These are phyloP conservation scores for Isochrysis galbana DNA, from an alignment of 78 protist genomes.

Conservation along the genomic window DNA sequence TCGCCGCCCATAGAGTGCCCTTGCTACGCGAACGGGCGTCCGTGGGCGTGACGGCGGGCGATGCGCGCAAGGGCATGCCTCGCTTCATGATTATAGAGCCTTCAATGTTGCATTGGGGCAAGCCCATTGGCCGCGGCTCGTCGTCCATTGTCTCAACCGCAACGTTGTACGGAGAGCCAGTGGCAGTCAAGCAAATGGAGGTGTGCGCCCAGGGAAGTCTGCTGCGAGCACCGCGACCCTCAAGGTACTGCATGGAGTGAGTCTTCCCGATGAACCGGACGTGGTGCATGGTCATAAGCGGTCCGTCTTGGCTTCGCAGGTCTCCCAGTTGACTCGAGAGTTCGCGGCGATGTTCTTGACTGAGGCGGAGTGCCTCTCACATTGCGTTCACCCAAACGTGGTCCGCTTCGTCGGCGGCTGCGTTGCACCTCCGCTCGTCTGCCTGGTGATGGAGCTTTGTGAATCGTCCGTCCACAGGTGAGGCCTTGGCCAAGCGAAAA, in stretches of 20 bases:
- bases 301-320: neutral
- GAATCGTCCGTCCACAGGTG: neutral
- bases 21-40: neutral
- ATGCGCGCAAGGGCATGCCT: neutral
- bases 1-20: neutral
- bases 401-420: constrained; percentile 19
- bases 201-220: neutral
- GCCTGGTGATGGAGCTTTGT: constrained; percentile 16
- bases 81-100: constrained; percentile 5
- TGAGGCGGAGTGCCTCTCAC: constrained; percentile 6
- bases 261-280: neutral
- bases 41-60: neutral
- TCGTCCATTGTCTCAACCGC: neutral
- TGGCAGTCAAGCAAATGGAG: neutral
- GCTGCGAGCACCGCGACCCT: neutral
- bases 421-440: constrained; percentile 2
- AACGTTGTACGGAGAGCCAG: neutral
- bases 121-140: neutral
- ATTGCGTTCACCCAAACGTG: constrained; percentile 5
- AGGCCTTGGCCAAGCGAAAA: neutral
- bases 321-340: neutral
- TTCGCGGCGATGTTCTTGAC: neutral
- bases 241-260: neutral
- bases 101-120: neutral
- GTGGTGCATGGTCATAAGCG: neutral